A percentile compares a stretch with the other conserved stretches of the same genome.
These are phyloP conservation scores for Dunaliella primolecta DNA, from an alignment of 139 green algal species.

Conservation along the genomic window DNA sequence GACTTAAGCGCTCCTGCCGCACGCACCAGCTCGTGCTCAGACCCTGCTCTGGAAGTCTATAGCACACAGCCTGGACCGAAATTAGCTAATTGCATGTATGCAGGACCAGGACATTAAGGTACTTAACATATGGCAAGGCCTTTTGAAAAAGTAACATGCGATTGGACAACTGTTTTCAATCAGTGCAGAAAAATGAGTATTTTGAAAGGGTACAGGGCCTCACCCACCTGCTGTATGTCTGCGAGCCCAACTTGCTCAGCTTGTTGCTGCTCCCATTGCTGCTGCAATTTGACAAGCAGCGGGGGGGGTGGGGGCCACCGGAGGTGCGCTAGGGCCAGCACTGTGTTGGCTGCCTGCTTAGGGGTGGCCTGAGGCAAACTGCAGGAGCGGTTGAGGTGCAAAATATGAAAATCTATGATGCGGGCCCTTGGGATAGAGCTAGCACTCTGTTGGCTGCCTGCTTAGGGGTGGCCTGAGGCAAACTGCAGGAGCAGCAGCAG, in stretches of 20 bases:
- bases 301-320: neutral
- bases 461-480: neutral
- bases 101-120: no score
- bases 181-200: no score
- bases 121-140: no score
- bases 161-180: no score
- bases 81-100: no score
- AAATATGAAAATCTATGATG: neutral
- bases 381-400: neutral
- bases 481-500: neutral
- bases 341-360: neutral
- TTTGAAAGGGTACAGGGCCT: no score
- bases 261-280: neutral
- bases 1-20: no score
- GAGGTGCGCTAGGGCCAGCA: neutral
- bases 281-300: neutral
- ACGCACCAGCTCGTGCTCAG: no score
- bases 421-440: neutral
- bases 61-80: no score
- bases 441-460: neutral
- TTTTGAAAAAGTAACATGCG: no score
- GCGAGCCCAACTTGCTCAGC: neutral
- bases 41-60: no score
- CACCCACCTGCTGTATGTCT: neutral
- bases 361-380: neutral